Evolutionary conservation across 352 stramenopile genomes (phyloP), one percentile per base, ranked within the genome.

Genomic region (Phytophthora pisi): DNA sequence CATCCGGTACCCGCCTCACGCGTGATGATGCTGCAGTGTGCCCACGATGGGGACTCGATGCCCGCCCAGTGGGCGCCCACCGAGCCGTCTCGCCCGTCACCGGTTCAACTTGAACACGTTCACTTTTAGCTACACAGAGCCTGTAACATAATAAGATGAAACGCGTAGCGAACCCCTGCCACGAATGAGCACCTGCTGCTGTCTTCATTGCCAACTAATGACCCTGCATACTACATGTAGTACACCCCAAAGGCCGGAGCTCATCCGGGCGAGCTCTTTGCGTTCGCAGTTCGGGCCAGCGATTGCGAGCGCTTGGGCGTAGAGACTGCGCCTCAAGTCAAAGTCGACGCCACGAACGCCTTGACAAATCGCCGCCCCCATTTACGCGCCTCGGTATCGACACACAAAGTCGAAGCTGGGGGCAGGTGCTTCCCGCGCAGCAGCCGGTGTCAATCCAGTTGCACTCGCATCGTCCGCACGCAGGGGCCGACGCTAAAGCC

Each of bases 401-500:
- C 28, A 31, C 28, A 31, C 28, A 31, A 31, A 31, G 28, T 34
- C 38, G 43, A 34, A 49, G 28, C 36, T n/a, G 36, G 36, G 36
- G 10, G 42, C 42, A 49, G 42, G 15, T 24, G 28, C 50, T 45
- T 56, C 36, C 52, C 10, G 11, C 42, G 42, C 16, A 20, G 30
- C 61, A 60, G 53, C 45, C 47, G 61, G 46, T 38, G 56, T 70
- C 50, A 66, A 56, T 66, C 5, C 16, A 56, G 57, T 66, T 34
- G 57, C 50, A 66, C 55, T 7, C 13, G 20, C 5, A 23, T 46
- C 51, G 54, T 67, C 15, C 13, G 20, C 11, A 51, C 52, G 34
- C 49, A 68, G 31, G 10, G 52, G 52, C 23, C 61, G 31, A 69
- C 63, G 57, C 64, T 65, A 70, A 66, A n/a, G 51, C 42, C 26